Base-by-base conservation (phyloP, 768 basidiomycete genomes). In the Tephrocybe rancida region DNA sequence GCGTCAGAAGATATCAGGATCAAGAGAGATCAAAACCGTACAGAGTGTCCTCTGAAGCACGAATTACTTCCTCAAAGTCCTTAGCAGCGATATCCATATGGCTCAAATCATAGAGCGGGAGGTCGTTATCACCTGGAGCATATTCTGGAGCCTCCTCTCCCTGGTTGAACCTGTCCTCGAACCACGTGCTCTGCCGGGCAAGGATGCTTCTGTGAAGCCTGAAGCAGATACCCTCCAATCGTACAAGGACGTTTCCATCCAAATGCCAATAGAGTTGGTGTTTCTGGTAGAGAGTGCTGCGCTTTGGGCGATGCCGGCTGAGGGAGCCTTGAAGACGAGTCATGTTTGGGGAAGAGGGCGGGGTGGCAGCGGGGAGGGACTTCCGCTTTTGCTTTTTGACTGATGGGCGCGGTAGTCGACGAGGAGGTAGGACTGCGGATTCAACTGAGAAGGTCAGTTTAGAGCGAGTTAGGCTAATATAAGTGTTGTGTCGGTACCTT, bases 21-120 rank as follows among this genome's bases (percentile, higher is more conserved):
- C 9, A 44, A 10, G 14, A 48, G 44, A 26, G 35, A 9, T 10
- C 30, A 16, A 39, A 52, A 45, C 57, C 70, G 5, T 56, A 76
- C 73, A 71, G 62, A 1, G 65, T 64, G 19, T 67, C 61, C 19
- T 75, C 73, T 26, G 70, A 48, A 11, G 64, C 67, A 10, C 55
- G 52, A 35, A 76, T 54, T 24, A 74, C 56, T 11, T 54, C 58
- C 49, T 59, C 66, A 39, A 76, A 75, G 48, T 76, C 74, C 5
- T 64, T 50, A 21, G 62, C 64, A 5, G 34, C 25, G 8, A 60
- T 35, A 2, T 41, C 60, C 2, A 38, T 21, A 13, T 37, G 24
- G 22, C 48, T 51, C 7, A 61, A 26, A 21, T 55, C 30, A 42
- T 52, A 55, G 6, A 44, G 24, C 8, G 51, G 32, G n/a, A 50